A percentile compares a stretch with the other conserved stretches of the same genome.
Evolutionary conservation across 1,139 yeast genomes (phyloP).

Genomic region (Suhomyces chickasaworum): DNA sequence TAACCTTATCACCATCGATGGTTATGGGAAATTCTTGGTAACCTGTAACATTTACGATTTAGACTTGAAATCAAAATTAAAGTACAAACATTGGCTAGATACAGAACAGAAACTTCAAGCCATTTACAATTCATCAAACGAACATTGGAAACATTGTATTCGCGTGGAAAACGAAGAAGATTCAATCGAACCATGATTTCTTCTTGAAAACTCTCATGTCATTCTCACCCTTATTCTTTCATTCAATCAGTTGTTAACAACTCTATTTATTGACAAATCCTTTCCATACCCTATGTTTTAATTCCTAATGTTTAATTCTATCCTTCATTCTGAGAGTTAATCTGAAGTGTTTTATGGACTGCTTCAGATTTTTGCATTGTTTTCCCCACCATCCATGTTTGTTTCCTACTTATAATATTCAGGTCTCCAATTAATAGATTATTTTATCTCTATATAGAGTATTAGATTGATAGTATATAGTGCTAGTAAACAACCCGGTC

Average conservation of each 20-base stretch:
- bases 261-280: constrained; percentile 1
- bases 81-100: constrained; percentile 46
- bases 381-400: constrained; percentile 2
- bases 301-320: constrained; percentile 8
- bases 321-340: neutral
- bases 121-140: constrained; percentile 39
- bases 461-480: constrained; percentile 5
- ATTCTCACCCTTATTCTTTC: neutral
- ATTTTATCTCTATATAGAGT: constrained; percentile 4
- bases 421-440: constrained; percentile 8
- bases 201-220: neutral
- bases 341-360: constrained; percentile 5
- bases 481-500: constrained; percentile 7
- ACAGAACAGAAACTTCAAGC: constrained; percentile 37
- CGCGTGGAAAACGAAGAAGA: constrained; percentile 14
- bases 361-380: constrained; percentile 4
- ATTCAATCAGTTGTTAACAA: neutral
- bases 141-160: constrained; percentile 41
- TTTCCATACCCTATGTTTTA: constrained; percentile 3
- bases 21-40: constrained; percentile 32
- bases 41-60: constrained; percentile 47
- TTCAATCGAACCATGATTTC: constrained; percentile 8
- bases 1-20: constrained; percentile 32
- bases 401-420: constrained; percentile 4
- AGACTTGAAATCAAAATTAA: constrained; percentile 44